phyloP scores from a whole-genome alignment of 2,329 filamentous ascomycete genomes.

The Dendryphion nanum region DNA sequence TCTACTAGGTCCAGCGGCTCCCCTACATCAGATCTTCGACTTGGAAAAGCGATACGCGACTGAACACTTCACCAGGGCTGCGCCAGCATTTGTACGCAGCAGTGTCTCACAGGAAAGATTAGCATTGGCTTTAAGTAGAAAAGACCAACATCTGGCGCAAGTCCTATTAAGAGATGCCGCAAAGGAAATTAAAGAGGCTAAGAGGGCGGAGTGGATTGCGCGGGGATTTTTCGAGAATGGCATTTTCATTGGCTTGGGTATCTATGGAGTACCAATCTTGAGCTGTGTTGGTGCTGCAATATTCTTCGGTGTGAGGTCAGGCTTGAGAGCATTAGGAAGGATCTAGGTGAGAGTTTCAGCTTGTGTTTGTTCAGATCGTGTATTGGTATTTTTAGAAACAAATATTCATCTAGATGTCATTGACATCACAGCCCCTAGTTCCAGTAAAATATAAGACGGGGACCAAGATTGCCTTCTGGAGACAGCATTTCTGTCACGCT shows the following conservation, averaged over 20 bases:
- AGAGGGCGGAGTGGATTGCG: slow-evolving; percentile 32
- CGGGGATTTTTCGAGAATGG: slow-evolving; percentile 40
- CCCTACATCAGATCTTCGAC: slow-evolving; percentile 13
- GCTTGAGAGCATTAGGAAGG: slow-evolving; percentile 15
- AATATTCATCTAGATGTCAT: no score
- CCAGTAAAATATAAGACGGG: no score
- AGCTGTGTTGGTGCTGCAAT: slow-evolving; percentile 23
- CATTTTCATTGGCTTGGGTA: slow-evolving; percentile 35
- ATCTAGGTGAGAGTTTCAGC: no score
- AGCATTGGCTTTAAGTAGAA: slow-evolving; percentile 16
- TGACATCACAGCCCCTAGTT: no score
- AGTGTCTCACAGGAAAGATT: background rate
- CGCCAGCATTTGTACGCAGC: slow-evolving; percentile 13
- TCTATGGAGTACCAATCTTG: slow-evolving; percentile 33
- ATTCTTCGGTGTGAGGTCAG: slow-evolving; percentile 24
- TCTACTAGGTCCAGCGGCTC: slow-evolving; percentile 40
- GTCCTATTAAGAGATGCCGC: slow-evolving; percentile 19
- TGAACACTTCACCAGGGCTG: slow-evolving; percentile 17
- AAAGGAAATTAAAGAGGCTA: slow-evolving; percentile 29
- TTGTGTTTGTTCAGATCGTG: no score
- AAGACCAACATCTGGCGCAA: slow-evolving; percentile 1
- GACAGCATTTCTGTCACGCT: no score
- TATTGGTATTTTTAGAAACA: no score
- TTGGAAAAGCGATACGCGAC: slow-evolving; percentile 17
- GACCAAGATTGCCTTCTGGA: no score